These are phyloP conservation scores for Coemansia sp. DNA, from an alignment of 192 early-diverging fungal genomes.

Conservation along the genomic window DNA sequence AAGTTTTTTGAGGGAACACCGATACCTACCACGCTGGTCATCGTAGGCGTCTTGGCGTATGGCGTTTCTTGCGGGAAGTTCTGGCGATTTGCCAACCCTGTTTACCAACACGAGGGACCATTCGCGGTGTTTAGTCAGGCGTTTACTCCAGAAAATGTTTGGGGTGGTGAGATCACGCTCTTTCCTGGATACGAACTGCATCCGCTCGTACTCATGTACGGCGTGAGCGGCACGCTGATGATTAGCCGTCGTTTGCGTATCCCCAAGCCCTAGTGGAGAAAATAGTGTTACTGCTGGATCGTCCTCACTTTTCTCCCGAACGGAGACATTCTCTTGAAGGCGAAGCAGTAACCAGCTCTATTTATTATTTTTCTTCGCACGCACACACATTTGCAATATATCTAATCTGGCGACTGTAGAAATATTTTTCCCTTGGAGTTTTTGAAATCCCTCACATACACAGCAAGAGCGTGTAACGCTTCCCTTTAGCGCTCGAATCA, in stretches of 20 bases:
- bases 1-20: conserved; percentile 89
- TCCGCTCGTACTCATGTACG: conserved; percentile 77
- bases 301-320: conserved; percentile 3
- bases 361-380: neutral
- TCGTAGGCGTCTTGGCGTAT: conserved; percentile 69
- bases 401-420: neutral
- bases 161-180: conserved; percentile 60
- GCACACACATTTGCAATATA: neutral
- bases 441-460: conserved; percentile 8
- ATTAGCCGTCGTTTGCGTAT: conserved; percentile 76
- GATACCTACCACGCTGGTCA: conserved; percentile 74
- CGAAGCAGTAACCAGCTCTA: neutral
- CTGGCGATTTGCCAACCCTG: conserved; percentile 51
- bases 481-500: neutral
- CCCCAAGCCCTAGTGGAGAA: conserved; percentile 63
- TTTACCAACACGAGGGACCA: conserved; percentile 47
- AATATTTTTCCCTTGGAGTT: neutral
- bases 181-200: conserved; percentile 69
- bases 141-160: conserved; percentile 57
- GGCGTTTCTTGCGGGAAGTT: conserved; percentile 55
- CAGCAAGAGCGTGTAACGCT: neutral
- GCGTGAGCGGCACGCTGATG: conserved; percentile 76
- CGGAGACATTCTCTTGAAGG: neutral
- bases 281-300: conserved; percentile 2
- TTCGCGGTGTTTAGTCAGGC: conserved; percentile 54